Percentiles rank a stretch among this genome's conserved stretches.
These are phyloP conservation scores for Emericellopsis terricola DNA, from an alignment of 495 filamentous ascomycete genomes.

Conservation along the genomic window DNA sequence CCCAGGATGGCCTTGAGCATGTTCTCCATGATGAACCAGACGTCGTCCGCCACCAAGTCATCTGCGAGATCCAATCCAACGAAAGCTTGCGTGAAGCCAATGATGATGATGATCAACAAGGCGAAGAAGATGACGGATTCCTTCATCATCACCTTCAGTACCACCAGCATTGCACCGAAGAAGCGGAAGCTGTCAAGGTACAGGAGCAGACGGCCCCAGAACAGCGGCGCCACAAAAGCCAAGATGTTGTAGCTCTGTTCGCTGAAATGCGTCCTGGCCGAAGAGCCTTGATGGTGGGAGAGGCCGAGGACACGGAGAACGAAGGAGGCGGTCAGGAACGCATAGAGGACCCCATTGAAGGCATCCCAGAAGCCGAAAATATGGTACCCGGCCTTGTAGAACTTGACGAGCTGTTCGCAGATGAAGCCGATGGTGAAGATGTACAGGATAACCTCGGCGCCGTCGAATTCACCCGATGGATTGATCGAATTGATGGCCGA, in stretches of 20 bases:
- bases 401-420: conserved; percentile 67
- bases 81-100: conserved; percentile 90
- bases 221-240: conserved; percentile 87
- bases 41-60: conserved; percentile 35
- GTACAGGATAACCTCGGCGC: conserved; percentile 74
- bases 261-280: conserved; percentile 47
- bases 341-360: conserved; percentile 74
- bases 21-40: conserved; percentile 60
- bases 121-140: conserved; percentile 96
- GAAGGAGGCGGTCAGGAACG: conserved; percentile 57
- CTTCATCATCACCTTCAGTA: conserved; percentile 98
- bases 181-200: conserved; percentile 90
- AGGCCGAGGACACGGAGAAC: conserved; percentile 62
- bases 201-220: conserved; percentile 84
- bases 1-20: conserved; percentile 88
- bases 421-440: conserved; percentile 86
- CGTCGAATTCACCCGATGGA: conserved; percentile 52
- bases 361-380: conserved; percentile 93
- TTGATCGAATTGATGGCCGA: conserved; percentile 87
- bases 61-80: conserved; percentile 83
- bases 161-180: conserved; percentile 94
- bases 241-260: conserved; percentile 77
- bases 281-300: conserved; percentile 30
- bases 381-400: conserved; percentile 80
- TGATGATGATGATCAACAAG: conserved; percentile 65